Base-by-base conservation (phyloP, 169 alveolate genomes). In the Plasmodium adleri region DNA sequence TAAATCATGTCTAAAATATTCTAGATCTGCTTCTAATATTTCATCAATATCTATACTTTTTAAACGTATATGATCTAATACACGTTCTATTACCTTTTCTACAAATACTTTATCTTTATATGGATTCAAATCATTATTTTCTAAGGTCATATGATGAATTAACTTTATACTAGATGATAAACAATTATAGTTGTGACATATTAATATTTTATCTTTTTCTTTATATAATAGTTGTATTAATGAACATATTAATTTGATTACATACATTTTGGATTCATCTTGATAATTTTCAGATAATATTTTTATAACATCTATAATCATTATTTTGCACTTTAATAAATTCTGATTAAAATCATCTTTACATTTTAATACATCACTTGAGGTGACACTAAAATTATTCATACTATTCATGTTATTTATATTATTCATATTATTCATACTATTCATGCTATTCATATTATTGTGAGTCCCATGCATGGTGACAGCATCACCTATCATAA, bases 151-250 rank as follows among this genome's bases (percentile, higher is more conserved):
- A 62, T 80, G 90, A 54, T 67, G 72, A n/a, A 80, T 67, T 13
- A 80, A 49, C 26, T 67, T 66, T 43, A 80, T 80, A 24, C 83
- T 80, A 24, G 90, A 49, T 10, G 90, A 59, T 52, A 80, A 60
- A 26, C 90, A 80, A 26, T 80, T 80, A 32, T 80, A 80, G 54
- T 80, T 80, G 47, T 80, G 90, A 13, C 90, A 80, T 26, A 80
- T 2, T 6, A 80, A 28, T 2, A 20, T 54, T 28, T 71, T 80
- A 8, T 80, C 83, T 1, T 26, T 17, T 39, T 80, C 90, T 22
- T 45, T 52, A 26, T 67, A 80, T 6, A 80, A 71, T 6, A 80
- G 47, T 20, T 80, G 80, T n/a, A 52, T 67, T 7, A 80, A 20
- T 3, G 90, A 49, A 54, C 20, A 80, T 0, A 80, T 71, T 0